Evolutionary conservation across 108 stramenopile species (phyloP), one percentile per base, ranked within the genome.

Genomic region (Parietichytrium sp.): DNA sequence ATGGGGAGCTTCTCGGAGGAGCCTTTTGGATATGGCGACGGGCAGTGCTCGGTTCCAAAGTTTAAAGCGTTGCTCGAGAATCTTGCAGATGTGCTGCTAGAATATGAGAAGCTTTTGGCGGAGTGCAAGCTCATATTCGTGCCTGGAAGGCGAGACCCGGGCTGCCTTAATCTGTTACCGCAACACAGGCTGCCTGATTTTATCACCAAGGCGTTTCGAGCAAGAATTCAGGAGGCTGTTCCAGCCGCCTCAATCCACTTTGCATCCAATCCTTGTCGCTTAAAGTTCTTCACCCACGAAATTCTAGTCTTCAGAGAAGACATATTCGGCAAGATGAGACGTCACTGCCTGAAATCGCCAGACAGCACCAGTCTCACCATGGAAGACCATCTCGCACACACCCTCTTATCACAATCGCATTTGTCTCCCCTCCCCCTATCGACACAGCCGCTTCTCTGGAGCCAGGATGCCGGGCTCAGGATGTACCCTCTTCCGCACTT

Each of bases 1-100:
- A 95, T 97, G 93, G 97, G 97, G 42, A 93, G 95, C 83, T 96
- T 97, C 82, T 84, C 88, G 45, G 92, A 94, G 54, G 84, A 84
- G 52, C 90, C 92, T 0, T 26, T 88, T 26, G 81, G 61, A 80
- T 82, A 85, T 25, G 84, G 81, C 29, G 30, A 49, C 27, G 54
- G 79, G 7, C 36, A 31, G 51, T 83, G 84, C 85, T 4, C 86
- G 84, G 79, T 81, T 84, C 18, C 86, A 90, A 49, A 81, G 78
- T 25, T 86, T 89, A 50, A 86, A 88, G 36, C 81, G 72, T 47
- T 91, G 87, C 49, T 94, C 54, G 89, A 91, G 16, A 88, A 89
- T 47, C 84, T 96, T 25, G 87, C 90, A 4, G 87, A 80, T 29
- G 29, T 93, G n/a, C 90, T 92, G 82, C 52, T 79, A 55, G 84